phyloP scores from a whole-genome alignment of 441 rosid species.

The Raphanus hybrid region DNA sequence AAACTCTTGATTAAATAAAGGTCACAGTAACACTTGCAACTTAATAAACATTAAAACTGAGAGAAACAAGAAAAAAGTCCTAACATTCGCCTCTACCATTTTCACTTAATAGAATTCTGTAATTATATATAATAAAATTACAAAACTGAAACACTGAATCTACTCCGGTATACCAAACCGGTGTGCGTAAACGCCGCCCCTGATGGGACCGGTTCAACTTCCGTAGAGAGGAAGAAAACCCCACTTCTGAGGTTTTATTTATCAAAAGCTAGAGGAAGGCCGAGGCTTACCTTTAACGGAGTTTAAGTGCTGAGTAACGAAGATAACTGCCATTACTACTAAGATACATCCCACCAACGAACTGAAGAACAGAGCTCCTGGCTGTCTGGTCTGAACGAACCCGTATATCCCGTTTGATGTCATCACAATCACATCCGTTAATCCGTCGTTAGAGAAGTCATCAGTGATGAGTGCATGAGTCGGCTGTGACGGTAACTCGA shows the following conservation, averaged over 20 bases:
- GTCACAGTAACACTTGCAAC: neutral
- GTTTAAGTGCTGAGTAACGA: conserved; percentile 85
- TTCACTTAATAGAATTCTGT: neutral
- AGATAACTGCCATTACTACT: conserved; percentile 91
- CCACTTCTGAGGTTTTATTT: conserved; percentile 20
- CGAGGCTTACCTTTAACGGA: conserved; percentile 86
- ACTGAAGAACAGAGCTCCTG: conserved; percentile 99
- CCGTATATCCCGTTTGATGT: conserved; percentile 92
- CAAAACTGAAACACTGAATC: neutral
- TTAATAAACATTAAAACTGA: conserved; percentile 1
- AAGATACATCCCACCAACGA: conserved; percentile 92
- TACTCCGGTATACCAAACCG: neutral
- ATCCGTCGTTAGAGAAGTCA: conserved; percentile 92
- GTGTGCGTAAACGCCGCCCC: conserved; percentile 10
- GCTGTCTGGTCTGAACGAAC: conserved; percentile 94
- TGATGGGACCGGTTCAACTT: conserved; percentile 21
- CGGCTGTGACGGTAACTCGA: conserved; percentile 88
- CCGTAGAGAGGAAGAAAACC: conserved; percentile 19
- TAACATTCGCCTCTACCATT: conserved; percentile 2
- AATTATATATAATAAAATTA: neutral
- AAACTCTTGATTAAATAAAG: neutral
- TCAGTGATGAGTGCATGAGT: conserved; percentile 85
- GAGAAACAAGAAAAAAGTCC: neutral
- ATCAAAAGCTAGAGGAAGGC: conserved; percentile 51
- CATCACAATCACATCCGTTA: conserved; percentile 83